Percentiles rank a stretch among this genome's conserved stretches.
Conservation (phyloP, 768 basidiomycete species). For the Stropharia rugosoannulata region DNA sequence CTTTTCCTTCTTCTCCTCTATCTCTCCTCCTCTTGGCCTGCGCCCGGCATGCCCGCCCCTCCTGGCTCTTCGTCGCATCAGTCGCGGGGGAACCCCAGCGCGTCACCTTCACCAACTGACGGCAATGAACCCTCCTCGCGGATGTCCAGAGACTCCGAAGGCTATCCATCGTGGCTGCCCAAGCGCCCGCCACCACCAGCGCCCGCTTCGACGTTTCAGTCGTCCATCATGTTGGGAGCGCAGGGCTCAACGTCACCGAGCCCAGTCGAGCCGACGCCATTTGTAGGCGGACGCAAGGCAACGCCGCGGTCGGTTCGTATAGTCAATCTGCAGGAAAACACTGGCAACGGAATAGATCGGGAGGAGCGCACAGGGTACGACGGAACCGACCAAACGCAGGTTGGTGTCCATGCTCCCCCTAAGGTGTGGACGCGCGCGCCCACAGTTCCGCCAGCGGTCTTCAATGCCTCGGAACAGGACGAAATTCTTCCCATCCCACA, state of each 20-base stretch:
- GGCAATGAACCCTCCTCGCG: constrained; percentile 12
- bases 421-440: constrained; percentile 20
- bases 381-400: constrained; percentile 49
- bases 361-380: constrained; percentile 33
- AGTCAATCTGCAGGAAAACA: constrained; percentile 62
- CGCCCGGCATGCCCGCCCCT: constrained; percentile 9
- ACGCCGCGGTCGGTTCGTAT: constrained; percentile 83
- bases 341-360: constrained; percentile 31
- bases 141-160: constrained; percentile 45
- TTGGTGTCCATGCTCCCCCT: constrained; percentile 27
- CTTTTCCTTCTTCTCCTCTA: constrained; percentile 1
- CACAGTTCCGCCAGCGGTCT: constrained; percentile 12
- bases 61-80: constrained; percentile 11
- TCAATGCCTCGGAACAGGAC: constrained; percentile 14
- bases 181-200: constrained; percentile 74
- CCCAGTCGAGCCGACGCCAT: constrained; percentile 28
- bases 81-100: constrained; percentile 9
- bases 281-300: constrained; percentile 66
- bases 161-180: constrained; percentile 86
- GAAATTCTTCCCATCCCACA: constrained; percentile 34
- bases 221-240: constrained; percentile 37
- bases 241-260: constrained; percentile 21
- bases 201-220: constrained; percentile 69
- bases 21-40: background rate
- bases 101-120: constrained; percentile 9